Evolutionary conservation across 352 stramenopile genomes (phyloP).

Genomic region (Globisporangium nunn): DNA sequence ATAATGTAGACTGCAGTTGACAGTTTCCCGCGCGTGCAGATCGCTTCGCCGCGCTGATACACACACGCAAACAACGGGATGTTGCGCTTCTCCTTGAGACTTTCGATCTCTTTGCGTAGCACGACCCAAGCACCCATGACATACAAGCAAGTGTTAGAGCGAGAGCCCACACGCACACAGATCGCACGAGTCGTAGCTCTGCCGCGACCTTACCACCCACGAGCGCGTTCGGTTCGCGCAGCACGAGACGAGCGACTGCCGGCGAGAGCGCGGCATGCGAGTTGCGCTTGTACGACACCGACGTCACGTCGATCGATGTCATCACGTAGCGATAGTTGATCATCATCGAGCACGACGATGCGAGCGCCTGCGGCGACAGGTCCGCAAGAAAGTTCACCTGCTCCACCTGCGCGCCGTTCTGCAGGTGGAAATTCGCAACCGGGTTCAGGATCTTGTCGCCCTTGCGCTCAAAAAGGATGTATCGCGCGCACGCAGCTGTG

Average conservation of each 20-base stretch:
- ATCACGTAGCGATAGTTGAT: conserved; percentile 88
- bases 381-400: conserved; percentile 82
- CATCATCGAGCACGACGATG: conserved; percentile 61
- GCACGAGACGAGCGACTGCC: conserved; percentile 49
- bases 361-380: conserved; percentile 35
- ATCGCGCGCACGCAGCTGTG: conserved; percentile 50
- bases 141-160: neutral
- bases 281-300: conserved; percentile 73
- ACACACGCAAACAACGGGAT: conserved; percentile 71
- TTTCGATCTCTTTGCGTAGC: conserved; percentile 37
- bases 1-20: conserved; percentile 78
- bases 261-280: conserved; percentile 57
- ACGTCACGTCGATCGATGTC: conserved; percentile 69
- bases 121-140: neutral
- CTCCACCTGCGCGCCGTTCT: conserved; percentile 82
- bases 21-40: conserved; percentile 56
- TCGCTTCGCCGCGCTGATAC: conserved; percentile 51
- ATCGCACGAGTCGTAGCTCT: neutral
- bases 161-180: neutral
- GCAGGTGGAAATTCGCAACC: conserved; percentile 81
- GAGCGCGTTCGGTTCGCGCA: conserved; percentile 39
- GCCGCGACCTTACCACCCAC: conserved; percentile 39
- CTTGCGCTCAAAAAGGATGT: conserved; percentile 77
- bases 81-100: conserved; percentile 29
- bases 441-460: conserved; percentile 75